A percentile compares a stretch with the other conserved stretches of the same genome.
phyloP scores from a whole-genome alignment of 768 basidiomycete species.

The Tephrocybe rancida region DNA sequence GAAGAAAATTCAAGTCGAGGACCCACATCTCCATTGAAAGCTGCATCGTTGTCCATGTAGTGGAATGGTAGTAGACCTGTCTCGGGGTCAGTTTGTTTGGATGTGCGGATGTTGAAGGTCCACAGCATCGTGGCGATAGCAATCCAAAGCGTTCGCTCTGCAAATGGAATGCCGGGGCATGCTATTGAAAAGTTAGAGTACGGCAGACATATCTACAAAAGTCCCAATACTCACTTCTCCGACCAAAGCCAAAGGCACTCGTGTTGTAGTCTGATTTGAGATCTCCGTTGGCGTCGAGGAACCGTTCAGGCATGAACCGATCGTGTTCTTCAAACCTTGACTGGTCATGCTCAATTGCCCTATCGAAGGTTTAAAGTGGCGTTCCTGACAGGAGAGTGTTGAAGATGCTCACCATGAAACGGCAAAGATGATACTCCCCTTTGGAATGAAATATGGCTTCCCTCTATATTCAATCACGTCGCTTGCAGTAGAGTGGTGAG shows the following conservation, averaged over 20 bases:
- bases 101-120: not conserved
- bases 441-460: not conserved
- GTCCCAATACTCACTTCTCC: not conserved
- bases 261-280: not conserved
- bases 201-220: not conserved
- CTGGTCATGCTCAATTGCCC: not conserved
- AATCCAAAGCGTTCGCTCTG: not conserved
- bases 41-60: not conserved
- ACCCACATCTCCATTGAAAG: not conserved
- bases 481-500: not conserved
- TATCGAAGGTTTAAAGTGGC: not conserved
- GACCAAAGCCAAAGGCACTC: not conserved
- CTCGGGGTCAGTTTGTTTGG: not conserved
- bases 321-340: not conserved
- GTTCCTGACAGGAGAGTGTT: not conserved
- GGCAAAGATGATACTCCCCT: not conserved
- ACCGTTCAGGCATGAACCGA: not conserved
- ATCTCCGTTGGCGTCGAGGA: not conserved
- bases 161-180: not conserved
- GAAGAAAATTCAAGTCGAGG: not conserved
- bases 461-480: not conserved
- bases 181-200: not conserved
- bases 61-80: not conserved
- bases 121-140: not conserved
- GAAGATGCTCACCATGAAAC: not conserved